Percentiles rank a stretch among this genome's conserved stretches.
phyloP scores from a whole-genome alignment of 345 rosid genomes.

The Populus tremula region DNA sequence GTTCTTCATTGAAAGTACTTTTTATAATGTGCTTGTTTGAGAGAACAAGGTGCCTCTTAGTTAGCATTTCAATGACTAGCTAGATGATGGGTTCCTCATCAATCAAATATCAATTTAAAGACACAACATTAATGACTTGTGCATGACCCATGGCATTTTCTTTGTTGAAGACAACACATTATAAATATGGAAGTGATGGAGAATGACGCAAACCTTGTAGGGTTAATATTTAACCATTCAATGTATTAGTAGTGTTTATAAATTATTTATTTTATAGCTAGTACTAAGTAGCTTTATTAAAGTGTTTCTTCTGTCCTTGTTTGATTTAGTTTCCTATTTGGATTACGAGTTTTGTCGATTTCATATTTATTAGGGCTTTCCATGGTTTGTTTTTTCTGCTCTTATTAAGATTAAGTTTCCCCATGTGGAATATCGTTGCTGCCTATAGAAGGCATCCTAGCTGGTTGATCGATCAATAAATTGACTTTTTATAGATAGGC shows the following conservation, averaged over 20 bases:
- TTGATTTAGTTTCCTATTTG: neutral
- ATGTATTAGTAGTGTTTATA: neutral
- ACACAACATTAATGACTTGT: neutral
- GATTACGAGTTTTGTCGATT: neutral
- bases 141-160: neutral
- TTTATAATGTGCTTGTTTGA: neutral
- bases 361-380: neutral
- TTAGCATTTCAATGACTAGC: neutral
- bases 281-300: neutral
- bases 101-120: neutral
- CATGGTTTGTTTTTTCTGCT: neutral
- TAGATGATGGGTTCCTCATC: neutral
- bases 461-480: neutral
- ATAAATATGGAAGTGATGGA: neutral
- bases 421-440: neutral
- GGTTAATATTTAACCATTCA: neutral
- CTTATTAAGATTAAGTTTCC: neutral
- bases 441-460: neutral
- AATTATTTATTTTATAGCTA: neutral
- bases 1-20: neutral
- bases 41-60: neutral
- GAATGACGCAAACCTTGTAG: neutral
- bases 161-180: neutral
- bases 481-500: neutral
- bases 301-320: neutral